phyloP scores from a whole-genome alignment of 371 early-diverging fungal species.

The Rhizopus delemar region DNA sequence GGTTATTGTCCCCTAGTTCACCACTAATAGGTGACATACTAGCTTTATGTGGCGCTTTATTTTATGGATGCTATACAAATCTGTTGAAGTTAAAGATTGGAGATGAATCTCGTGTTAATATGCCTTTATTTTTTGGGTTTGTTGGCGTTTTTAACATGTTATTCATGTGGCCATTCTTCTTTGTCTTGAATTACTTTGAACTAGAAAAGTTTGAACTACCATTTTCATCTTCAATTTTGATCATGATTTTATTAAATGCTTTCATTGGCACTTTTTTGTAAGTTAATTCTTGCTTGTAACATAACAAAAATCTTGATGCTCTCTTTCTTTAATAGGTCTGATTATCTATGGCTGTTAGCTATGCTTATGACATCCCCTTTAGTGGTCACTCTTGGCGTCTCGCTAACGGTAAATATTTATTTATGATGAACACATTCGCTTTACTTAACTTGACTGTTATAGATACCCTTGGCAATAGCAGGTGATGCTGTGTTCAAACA shows the following conservation, averaged over 20 bases:
- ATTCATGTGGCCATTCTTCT: slow-evolving; percentile 71
- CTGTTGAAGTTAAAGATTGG: slow-evolving; percentile 70
- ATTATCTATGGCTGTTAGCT: slow-evolving; percentile 78
- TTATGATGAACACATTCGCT: background rate
- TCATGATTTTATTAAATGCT: slow-evolving; percentile 71
- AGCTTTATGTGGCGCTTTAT: slow-evolving; percentile 72
- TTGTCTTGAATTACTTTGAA: slow-evolving; percentile 63
- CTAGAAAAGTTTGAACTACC: slow-evolving; percentile 75
- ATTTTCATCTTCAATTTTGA: slow-evolving; percentile 51
- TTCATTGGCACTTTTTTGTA: slow-evolving; percentile 76
- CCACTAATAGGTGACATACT: slow-evolving; percentile 69
- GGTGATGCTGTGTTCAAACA: slow-evolving; percentile 75
- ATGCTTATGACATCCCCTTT: slow-evolving; percentile 83
- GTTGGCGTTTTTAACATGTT: slow-evolving; percentile 78
- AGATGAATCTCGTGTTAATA: slow-evolving; percentile 72
- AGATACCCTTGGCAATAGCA: slow-evolving; percentile 73
- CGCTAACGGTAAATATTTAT: slow-evolving; percentile 58
- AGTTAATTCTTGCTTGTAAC: background rate
- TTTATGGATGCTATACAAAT: slow-evolving; percentile 81
- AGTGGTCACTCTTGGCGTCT: slow-evolving; percentile 75
- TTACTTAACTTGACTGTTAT: background rate
- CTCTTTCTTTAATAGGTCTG: slow-evolving; percentile 45
- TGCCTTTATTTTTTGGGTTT: slow-evolving; percentile 81
- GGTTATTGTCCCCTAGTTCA: slow-evolving; percentile 56
- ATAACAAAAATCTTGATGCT: background rate